phyloP scores from a whole-genome alignment of 2,329 filamentous ascomycete genomes.

The Aspergillus ruber region DNA sequence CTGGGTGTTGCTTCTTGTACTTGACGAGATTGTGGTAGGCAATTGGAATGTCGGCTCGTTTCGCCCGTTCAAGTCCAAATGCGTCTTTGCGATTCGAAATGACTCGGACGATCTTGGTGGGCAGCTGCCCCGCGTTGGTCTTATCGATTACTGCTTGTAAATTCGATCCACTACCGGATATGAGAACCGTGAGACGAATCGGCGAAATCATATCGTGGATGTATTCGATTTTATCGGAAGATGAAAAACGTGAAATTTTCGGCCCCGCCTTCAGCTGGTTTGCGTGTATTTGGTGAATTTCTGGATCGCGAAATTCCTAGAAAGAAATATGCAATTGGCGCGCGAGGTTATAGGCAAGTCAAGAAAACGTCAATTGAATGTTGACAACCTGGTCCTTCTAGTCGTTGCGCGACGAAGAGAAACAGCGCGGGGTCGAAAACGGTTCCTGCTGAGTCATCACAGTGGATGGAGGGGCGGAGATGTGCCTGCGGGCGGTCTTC shows the following conservation, averaged over 20 bases:
- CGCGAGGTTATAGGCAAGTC: not conserved
- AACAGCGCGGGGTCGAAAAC: slow-evolving; percentile 1
- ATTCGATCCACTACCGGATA: slow-evolving; percentile 69
- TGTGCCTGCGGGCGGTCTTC: slow-evolving; percentile 2
- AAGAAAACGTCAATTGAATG: not conserved
- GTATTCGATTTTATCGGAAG: not conserved
- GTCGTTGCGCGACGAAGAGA: not conserved
- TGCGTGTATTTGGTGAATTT: not conserved
- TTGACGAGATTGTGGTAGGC: slow-evolving; percentile 75
- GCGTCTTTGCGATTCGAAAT: slow-evolving; percentile 61
- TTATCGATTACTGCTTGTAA: slow-evolving; percentile 70
- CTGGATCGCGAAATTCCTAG: not conserved
- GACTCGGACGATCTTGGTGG: slow-evolving; percentile 54
- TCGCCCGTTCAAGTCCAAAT: slow-evolving; percentile 58
- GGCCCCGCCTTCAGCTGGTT: not conserved
- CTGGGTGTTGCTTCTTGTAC: slow-evolving; percentile 64
- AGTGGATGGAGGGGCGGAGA: slow-evolving; percentile 3
- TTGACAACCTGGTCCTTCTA: not conserved
- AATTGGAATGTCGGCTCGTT: slow-evolving; percentile 59
- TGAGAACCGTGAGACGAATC: slow-evolving; percentile 59
- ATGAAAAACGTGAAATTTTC: not conserved
- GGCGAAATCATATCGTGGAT: slow-evolving; percentile 20
- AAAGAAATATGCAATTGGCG: not conserved
- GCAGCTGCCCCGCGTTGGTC: slow-evolving; percentile 42
- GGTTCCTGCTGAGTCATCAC: slow-evolving; percentile 6